Conservation (phyloP, 306 rosid genomes). For the Argentina anserina region DNA sequence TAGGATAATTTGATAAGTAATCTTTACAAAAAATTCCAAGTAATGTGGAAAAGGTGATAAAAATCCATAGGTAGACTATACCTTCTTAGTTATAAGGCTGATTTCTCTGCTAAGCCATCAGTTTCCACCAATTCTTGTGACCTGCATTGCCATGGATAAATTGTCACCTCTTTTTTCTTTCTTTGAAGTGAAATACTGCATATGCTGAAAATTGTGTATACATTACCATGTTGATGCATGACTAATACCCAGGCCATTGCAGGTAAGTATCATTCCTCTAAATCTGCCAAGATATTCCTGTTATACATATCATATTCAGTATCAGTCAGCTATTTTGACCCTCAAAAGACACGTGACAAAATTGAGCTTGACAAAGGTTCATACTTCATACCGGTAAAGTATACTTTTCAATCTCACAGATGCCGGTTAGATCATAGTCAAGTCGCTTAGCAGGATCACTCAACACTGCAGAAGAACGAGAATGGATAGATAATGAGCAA, state of each 20-base stretch:
- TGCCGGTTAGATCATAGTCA: conserved; percentile 68
- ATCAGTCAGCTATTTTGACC: background rate
- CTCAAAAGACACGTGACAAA: background rate
- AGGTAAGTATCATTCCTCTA: conserved; percentile 79
- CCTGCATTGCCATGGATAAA: conserved; percentile 43
- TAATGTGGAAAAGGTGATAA: background rate
- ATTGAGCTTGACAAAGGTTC: background rate
- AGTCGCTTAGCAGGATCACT: conserved; percentile 60
- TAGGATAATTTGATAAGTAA: background rate
- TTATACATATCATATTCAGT: background rate
- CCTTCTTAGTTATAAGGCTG: conserved; percentile 19
- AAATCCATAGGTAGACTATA: background rate
- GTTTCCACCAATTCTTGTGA: conserved; percentile 45
- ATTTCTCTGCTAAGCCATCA: conserved; percentile 25
- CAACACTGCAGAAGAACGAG: conserved; percentile 38
- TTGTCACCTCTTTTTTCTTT: background rate
- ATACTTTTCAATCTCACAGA: conserved; percentile 65
- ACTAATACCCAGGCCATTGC: conserved; percentile 73
- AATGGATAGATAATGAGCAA: conserved; percentile 6
- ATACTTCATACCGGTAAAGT: conserved; percentile 61
- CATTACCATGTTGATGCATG: conserved; percentile 49
- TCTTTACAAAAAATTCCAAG: background rate
- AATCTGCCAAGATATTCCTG: conserved; percentile 80
- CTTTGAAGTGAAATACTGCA: background rate
- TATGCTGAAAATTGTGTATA: background rate